Evolutionary conservation across 495 filamentous ascomycete genomes (phyloP).

Genomic region (Penicillium macrosclerotiorum): DNA sequence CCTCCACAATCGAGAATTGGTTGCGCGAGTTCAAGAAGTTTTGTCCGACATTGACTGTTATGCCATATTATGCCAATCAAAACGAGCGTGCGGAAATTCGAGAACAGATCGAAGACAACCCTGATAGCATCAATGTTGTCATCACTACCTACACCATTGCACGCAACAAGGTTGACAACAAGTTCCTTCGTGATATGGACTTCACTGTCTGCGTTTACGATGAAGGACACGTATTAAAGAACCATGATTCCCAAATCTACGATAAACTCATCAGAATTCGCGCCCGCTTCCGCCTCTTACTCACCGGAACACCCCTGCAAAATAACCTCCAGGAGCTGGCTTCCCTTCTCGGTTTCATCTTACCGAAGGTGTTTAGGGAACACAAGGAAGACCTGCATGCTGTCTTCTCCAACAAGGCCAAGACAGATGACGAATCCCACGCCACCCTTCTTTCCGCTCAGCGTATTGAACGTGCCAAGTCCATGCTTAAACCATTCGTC

Average conservation of each 20-base stretch:
- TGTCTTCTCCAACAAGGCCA: slow-evolving; percentile 88
- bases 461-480: slow-evolving; percentile 78
- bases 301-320: slow-evolving; percentile 93
- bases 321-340: slow-evolving; percentile 93
- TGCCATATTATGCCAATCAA: slow-evolving; percentile 76
- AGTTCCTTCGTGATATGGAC: slow-evolving; percentile 63
- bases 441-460: slow-evolving; percentile 78
- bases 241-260: slow-evolving; percentile 76
- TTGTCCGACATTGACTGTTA: slow-evolving; percentile 69
- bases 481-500: slow-evolving; percentile 94
- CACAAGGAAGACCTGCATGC: slow-evolving; percentile 70
- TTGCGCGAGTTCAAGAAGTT: slow-evolving; percentile 85
- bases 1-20: slow-evolving; percentile 95
- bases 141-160: slow-evolving; percentile 87
- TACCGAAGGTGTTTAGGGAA: slow-evolving; percentile 76
- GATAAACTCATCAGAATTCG: slow-evolving; percentile 74
- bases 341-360: slow-evolving; percentile 84
- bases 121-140: slow-evolving; percentile 72
- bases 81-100: slow-evolving; percentile 62
- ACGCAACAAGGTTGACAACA: slow-evolving; percentile 60
- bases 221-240: slow-evolving; percentile 90
- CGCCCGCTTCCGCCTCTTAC: slow-evolving; percentile 73
- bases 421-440: slow-evolving; percentile 68
- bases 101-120: slow-evolving; percentile 59
- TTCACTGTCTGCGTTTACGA: slow-evolving; percentile 79